These are phyloP conservation scores for Heracleum sosnowskyi DNA, from an alignment of 129 eudicot species.

Conservation along the genomic window DNA sequence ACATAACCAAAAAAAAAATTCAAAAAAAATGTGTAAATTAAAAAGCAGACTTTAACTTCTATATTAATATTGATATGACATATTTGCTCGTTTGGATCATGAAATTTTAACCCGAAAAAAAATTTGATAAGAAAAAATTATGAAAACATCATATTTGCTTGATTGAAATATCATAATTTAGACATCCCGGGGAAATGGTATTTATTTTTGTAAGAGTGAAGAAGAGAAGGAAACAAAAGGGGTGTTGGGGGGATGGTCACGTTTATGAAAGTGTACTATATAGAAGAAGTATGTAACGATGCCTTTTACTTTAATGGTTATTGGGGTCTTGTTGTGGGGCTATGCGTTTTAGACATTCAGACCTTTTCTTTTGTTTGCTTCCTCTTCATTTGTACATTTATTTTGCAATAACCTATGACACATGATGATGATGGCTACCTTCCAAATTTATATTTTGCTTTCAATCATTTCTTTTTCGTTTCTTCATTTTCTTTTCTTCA, in stretches of 20 bases:
- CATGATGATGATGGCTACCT: neutral
- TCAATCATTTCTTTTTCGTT: neutral
- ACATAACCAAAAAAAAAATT: too few relatives aligned
- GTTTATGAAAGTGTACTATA: neutral
- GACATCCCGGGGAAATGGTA: too few relatives aligned
- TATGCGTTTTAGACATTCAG: neutral
- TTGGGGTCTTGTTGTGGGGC: constrained; percentile 8
- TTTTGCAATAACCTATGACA: neutral
- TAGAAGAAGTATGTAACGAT: neutral
- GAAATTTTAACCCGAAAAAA: too few relatives aligned
- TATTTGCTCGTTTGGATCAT: too few relatives aligned
- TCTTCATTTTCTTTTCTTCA: neutral
- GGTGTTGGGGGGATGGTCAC: neutral
- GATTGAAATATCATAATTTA: too few relatives aligned
- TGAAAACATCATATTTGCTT: too few relatives aligned
- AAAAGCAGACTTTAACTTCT: too few relatives aligned
- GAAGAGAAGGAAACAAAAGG: neutral
- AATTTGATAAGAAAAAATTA: too few relatives aligned
- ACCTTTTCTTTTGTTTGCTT: neutral
- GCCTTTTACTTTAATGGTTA: neutral
- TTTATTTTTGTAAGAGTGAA: too few relatives aligned
- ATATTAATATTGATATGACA: too few relatives aligned
- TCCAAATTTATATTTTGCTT: neutral
- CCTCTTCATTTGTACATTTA: neutral
- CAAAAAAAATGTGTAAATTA: too few relatives aligned